Base-by-base conservation (phyloP, 371 early-diverging fungal species). In the Mortierella sp. region DNA sequence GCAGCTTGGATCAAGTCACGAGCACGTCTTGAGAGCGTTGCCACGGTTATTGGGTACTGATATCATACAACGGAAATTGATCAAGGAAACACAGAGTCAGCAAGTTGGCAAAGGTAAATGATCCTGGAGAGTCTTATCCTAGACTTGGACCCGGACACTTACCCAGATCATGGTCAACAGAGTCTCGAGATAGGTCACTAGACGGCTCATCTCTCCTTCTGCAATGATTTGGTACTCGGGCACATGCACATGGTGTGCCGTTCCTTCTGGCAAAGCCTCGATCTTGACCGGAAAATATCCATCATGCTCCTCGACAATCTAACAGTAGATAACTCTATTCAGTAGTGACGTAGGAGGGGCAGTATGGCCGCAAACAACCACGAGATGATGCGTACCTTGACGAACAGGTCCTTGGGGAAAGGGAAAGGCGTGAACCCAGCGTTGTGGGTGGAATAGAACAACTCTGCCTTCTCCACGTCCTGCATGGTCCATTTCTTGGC, bases 211-310 rank as follows among this genome's bases (percentile, higher is more conserved):
- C 65, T 87, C 88, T 14, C 78, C 78, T 22, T 80, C 77, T 5
- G 95, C 92, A 1, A 84, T 90, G 51, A 94, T 91, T 69, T 91
- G 91, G 56, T 83, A 89, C 13, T 90, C 90, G 7, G 93, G 93
- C 13, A 87, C 86, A 63, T 93, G 94, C 6, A 91, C 87, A 69
- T 92, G 90, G 40, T 88, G 74, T 2, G 90, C 91, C 0, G 90
- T 86, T 17, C 94, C 94, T 70, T 94, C 94, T 4, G 86, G 82
- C 21, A 94, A 78, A 1, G 90, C 84, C 52, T 89, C 83, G 50
- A 94, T 90, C 59, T 83, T 87, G 39, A 92, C 89, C 8, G 94
- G 95, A 58, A 94, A 94, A 70, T 90, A 90, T 19, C 95, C 95
- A 58, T 86, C 72, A 71, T 92, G 83, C 60, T 92, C 91, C 7